Conservation (phyloP, 306 rosid species). For the Pueraria montana region DNA sequence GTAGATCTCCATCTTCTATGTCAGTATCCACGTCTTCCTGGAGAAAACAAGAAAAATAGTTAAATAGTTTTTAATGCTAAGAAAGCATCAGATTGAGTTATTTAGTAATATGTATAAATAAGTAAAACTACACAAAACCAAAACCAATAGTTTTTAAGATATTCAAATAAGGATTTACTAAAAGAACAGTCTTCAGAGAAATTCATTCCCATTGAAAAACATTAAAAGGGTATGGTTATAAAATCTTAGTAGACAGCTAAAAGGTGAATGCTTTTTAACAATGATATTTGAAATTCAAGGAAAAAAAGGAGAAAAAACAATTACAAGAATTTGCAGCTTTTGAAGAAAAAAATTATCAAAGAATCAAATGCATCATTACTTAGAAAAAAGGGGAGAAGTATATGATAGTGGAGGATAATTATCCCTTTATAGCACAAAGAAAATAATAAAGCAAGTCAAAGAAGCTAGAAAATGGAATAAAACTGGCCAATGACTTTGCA, state of each 20-base stretch:
- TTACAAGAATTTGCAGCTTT: constrained; percentile 14
- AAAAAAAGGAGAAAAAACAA: neutral
- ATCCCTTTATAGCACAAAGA: too few relatives aligned
- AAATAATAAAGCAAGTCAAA: too few relatives aligned
- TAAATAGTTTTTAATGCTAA: constrained; percentile 8
- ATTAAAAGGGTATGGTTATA: neutral
- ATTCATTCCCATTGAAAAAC: neutral
- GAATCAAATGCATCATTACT: neutral
- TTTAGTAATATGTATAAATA: too few relatives aligned
- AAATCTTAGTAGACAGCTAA: neutral
- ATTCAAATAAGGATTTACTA: neutral
- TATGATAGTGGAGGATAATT: neutral
- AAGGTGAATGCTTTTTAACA: neutral
- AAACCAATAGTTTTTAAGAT: constrained; percentile 6
- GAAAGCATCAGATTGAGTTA: neutral
- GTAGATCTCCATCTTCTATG: constrained; percentile 60
- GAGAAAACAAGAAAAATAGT: constrained; percentile 46
- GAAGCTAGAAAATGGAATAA: too few relatives aligned
- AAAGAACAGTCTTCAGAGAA: neutral
- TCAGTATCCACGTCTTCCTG: constrained; percentile 73
- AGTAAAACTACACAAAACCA: neutral
- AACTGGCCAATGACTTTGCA: neutral
- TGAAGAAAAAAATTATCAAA: neutral
- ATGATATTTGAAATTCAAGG: neutral
- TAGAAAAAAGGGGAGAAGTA: neutral